Conservation (phyloP, 1,284 basidiomycete species). For the Flammula alnicola region DNA sequence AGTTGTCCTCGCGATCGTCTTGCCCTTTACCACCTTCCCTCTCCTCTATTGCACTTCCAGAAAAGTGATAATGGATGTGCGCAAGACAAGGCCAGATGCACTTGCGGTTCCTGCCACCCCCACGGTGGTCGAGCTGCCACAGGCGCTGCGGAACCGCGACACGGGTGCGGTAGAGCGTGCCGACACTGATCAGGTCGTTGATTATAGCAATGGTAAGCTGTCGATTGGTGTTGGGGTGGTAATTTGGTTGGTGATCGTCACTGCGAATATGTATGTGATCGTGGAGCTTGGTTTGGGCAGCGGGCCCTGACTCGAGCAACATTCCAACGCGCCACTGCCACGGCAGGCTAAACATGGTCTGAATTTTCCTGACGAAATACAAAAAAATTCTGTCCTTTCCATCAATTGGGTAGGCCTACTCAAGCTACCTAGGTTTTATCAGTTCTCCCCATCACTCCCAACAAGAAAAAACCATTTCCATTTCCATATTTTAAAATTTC, state of each 20-base stretch:
- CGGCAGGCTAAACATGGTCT: too few relatives aligned
- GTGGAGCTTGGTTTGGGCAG: conserved; percentile 44
- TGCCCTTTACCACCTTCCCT: conserved; percentile 88
- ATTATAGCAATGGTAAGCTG: conserved; percentile 68
- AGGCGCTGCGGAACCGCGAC: conserved; percentile 1
- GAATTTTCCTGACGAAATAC: too few relatives aligned
- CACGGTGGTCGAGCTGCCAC: conserved; percentile 1
- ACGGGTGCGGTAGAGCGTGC: conserved; percentile 20
- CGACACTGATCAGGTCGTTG: conserved; percentile 38
- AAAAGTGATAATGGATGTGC: conserved; percentile 66
- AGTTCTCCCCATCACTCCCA: too few relatives aligned
- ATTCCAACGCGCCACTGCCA: neutral
- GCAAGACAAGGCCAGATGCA: conserved; percentile 17
- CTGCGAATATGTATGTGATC: conserved; percentile 74
- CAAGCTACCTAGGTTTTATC: too few relatives aligned
- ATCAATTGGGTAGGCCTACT: too few relatives aligned
- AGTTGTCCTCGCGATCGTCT: conserved; percentile 85
- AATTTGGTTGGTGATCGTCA: conserved; percentile 66
- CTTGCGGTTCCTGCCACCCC: conserved; percentile 3
- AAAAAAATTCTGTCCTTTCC: too few relatives aligned
- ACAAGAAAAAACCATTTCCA: too few relatives aligned
- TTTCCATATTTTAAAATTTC: too few relatives aligned
- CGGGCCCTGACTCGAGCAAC: neutral
- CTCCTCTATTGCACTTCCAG: conserved; percentile 79
- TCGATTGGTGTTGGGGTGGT: conserved; percentile 58